A percentile compares a stretch with the other conserved stretches of the same genome.
phyloP scores from a whole-genome alignment of 345 rosid genomes.

The Brassica napus region DNA sequence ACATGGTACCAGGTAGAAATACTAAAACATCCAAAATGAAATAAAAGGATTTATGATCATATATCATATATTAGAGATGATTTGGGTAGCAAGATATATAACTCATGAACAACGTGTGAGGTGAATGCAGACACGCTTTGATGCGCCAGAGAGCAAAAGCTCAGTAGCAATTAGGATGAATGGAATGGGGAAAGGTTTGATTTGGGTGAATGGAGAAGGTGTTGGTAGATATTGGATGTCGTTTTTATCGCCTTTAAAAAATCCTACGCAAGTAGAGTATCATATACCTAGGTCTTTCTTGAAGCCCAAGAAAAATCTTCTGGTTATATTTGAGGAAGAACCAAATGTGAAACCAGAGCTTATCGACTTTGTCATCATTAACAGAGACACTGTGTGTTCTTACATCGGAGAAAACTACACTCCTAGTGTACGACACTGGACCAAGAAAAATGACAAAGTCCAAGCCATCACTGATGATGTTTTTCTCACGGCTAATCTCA shows the following conservation, averaged over 20 bases:
- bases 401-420: constrained; percentile 56
- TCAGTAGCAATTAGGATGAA: constrained; percentile 60
- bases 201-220: constrained; percentile 81
- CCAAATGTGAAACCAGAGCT: constrained; percentile 50
- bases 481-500: constrained; percentile 50
- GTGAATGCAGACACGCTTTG: constrained; percentile 56
- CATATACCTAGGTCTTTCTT: constrained; percentile 82
- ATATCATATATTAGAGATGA: not conserved
- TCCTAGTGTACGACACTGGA: constrained; percentile 62
- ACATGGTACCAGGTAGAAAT: constrained; percentile 83
- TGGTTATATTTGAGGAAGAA: constrained; percentile 77
- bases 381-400: constrained; percentile 83
- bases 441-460: constrained; percentile 40
- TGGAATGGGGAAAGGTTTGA: constrained; percentile 79
- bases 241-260: constrained; percentile 63
- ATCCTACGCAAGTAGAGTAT: constrained; percentile 75
- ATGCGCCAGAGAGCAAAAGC: constrained; percentile 63
- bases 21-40: not conserved
- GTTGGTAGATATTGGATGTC: constrained; percentile 88
- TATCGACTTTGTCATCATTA: constrained; percentile 49
- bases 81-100: not conserved
- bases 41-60: not conserved
- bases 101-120: constrained; percentile 20
- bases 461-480: constrained; percentile 39
- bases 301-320: constrained; percentile 60